Conservation (phyloP, 192 early-diverging fungal species). For the Rhizophagus sp. region DNA sequence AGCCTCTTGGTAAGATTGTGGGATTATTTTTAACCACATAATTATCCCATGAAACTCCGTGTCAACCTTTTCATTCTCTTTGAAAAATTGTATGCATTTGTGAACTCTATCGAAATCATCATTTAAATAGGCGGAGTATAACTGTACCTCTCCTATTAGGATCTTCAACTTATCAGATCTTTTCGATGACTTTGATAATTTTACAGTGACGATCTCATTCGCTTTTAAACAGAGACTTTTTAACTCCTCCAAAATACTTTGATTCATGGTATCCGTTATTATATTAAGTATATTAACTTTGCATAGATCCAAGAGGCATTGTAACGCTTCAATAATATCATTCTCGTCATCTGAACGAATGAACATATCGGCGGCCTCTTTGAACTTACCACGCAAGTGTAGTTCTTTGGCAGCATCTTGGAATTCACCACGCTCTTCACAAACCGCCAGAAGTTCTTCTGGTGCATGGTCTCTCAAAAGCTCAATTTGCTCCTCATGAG, state of each 20-base stretch:
- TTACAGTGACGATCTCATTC: not conserved
- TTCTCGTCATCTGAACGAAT: not conserved
- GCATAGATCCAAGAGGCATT: constrained; percentile 3
- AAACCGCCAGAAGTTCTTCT: constrained; percentile 11
- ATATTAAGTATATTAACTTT: constrained; percentile 1
- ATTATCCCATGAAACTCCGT: constrained; percentile 1
- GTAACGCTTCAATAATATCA: not conserved
- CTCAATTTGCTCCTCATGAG: not conserved
- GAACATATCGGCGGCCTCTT: constrained; percentile 6
- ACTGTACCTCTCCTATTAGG: not conserved
- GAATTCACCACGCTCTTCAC: not conserved
- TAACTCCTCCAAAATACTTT: not conserved
- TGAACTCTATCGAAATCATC: not conserved
- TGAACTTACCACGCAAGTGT: not conserved
- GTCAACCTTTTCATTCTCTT: not conserved
- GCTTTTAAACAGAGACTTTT: not conserved
- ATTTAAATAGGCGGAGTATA: constrained; percentile 21
- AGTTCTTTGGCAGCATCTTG: not conserved
- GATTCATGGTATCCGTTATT: not conserved
- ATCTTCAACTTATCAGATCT: not conserved
- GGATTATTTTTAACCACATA: constrained; percentile 1
- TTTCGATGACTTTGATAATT: not conserved
- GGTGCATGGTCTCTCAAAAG: not conserved
- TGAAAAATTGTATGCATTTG: not conserved
- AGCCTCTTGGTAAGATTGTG: not conserved